Evolutionary conservation across 805 yeast genomes (phyloP), one percentile per base, ranked within the genome.

Genomic region (Kodamaea jinghongensis): DNA sequence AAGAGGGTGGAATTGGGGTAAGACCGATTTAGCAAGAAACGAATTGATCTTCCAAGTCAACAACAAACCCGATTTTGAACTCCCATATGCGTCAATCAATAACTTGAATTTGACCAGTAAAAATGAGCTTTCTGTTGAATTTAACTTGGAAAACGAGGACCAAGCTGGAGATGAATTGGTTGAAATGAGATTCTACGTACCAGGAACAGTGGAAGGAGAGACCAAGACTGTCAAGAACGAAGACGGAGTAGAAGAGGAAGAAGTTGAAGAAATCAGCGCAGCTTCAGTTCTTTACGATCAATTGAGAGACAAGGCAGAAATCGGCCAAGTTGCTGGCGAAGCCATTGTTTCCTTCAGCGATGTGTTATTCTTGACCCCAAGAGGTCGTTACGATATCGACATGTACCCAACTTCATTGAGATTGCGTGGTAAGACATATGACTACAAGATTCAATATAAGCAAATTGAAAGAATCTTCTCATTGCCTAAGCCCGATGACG

Each of bases 1-100:
- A 48, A 79, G 96, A 67, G 99, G 99, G 23, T 93, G 99, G 99
- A 93, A 93, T 64, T 93, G 99, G 99, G 99, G 99, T 39, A 81
- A 83, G 48, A 74, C 91, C 11, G 96, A 90, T 59, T 78, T 93
- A 58, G 96, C 95, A 14, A 78, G 96, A 60, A 86, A 88, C 52
- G 99, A 93, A 61, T 70, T 93, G 60, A 78, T 87, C 20, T 90
- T 93, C 64, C 79, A 81, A 42, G 81, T 90, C 15, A 86, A 86
- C 55, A 88, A 88, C 50, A 83, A 86, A 54, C 98, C 99, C 3
- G 78, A 83, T 9, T 91, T 91, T 60, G 99, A 93, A 65, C 67
- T 93, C 31, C 96, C 98, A 2, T 93, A 89, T 59, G 54, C 74
- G 7, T 79, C 77, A 14, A 84, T 93, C 42, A 76, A 80, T 46